phyloP scores from a whole-genome alignment of 2,329 filamentous ascomycete species.

The Pleomassaria siparia region DNA sequence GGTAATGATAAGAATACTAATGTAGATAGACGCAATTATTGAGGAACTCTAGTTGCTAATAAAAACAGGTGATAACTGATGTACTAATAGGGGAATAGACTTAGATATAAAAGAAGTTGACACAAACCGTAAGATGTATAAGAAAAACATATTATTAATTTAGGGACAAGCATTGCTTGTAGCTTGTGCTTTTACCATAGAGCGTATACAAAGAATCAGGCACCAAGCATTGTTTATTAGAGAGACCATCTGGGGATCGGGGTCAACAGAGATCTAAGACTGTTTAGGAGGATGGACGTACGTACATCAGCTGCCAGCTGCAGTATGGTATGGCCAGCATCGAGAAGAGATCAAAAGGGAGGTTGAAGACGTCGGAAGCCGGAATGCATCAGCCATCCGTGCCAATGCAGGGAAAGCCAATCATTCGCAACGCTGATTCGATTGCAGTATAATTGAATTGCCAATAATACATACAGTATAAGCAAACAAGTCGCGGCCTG shows the following conservation, averaged over 20 bases:
- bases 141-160: too few relatives aligned
- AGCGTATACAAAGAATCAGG: neutral
- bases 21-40: slow-evolving; percentile 19
- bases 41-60: too few relatives aligned
- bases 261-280: too few relatives aligned
- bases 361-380: neutral
- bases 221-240: too few relatives aligned
- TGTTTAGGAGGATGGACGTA: neutral
- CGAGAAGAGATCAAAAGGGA: neutral
- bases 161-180: too few relatives aligned
- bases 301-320: neutral
- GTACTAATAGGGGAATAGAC: neutral
- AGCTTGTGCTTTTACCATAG: neutral
- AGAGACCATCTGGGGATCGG: too few relatives aligned
- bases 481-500: too few relatives aligned
- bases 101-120: neutral
- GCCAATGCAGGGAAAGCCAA: neutral
- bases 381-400: neutral
- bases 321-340: neutral
- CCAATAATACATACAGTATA: neutral
- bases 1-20: slow-evolving; percentile 41
- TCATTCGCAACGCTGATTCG: neutral
- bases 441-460: neutral
- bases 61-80: too few relatives aligned
- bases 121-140: neutral